These are phyloP conservation scores for Hemisphaericaspora subhashii DNA, from an alignment of 1,139 yeast genomes.

Conservation along the genomic window DNA sequence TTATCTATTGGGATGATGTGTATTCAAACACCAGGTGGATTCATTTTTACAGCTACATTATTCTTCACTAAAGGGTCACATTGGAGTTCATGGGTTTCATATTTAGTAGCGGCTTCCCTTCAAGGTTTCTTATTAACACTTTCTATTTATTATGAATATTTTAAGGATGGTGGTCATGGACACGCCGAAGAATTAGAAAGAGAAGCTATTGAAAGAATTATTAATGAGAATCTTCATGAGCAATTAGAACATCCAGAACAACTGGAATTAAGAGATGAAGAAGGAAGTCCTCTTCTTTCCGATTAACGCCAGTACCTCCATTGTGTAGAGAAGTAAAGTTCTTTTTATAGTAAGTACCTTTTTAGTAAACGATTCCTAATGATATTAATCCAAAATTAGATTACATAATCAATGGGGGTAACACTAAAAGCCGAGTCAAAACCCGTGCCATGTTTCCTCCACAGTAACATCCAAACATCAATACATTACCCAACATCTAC, in stretches of 20 bases:
- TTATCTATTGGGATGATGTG: conserved; percentile 80
- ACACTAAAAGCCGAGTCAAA: background rate
- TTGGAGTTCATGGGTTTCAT: conserved; percentile 89
- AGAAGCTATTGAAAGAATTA: conserved; percentile 32
- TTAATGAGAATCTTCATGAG: conserved; percentile 26
- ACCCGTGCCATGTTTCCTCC: no score
- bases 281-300: conserved; percentile 5
- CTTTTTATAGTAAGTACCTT: no score
- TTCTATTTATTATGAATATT: conserved; percentile 41
- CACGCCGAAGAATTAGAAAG: conserved; percentile 33
- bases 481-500: background rate
- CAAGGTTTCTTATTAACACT: conserved; percentile 50
- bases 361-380: background rate
- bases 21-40: conserved; percentile 90
- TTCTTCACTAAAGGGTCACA: conserved; percentile 72
- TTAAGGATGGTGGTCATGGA: conserved; percentile 22
- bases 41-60: conserved; percentile 69
- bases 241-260: background rate
- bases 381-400: no score
- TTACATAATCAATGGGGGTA: background rate
- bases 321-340: no score
- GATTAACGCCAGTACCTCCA: no score
- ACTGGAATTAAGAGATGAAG: conserved; percentile 1
- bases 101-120: conserved; percentile 66
- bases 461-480: background rate